Evolutionary conservation across 495 filamentous ascomycete genomes (phyloP), one percentile per base, ranked within the genome.

Genomic region (Annulohypoxylon moriforme): DNA sequence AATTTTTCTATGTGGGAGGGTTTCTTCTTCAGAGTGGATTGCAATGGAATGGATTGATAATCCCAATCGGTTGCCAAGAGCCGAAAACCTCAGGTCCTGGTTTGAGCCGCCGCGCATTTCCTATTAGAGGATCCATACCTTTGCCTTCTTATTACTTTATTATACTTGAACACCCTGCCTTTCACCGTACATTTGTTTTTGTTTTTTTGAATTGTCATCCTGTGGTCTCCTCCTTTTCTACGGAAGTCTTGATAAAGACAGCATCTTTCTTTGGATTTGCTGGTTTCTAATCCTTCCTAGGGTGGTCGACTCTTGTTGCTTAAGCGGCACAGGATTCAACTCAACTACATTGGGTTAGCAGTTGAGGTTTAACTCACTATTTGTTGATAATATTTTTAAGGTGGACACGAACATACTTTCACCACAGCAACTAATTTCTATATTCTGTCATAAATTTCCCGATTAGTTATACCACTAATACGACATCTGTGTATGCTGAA

Each of bases 21-120:
- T 47, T 14, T 25, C 9, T 31, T 29, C 36, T 53, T 57, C 52
- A 22, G 2, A 16, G 18, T 42, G 50, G 36, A n/a, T n/a, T 52
- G 44, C n/a, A 27, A 50, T 46, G 38, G 29, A 44, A 20, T 46
- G 9, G 50, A 33, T n/a, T 63, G 67, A 63, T 69, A 69, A 69
- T 63, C 67, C 50, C 25, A 6, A 4, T 13, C 4, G 24, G n/a
- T 22, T 57, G 49, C 56, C 58, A 68, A 53, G 44, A 44, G 2
- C 53, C 29, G 2, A 42, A 18, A 59, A 0, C 0, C 24, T 59
- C 40, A 27, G 31, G 40, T 50, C 31, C 13, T 24, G 33, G 31
- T 36, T 34, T 56, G n/a, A 57, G 50, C 50, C 50, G 50, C 25
- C 13, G 50, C 29, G 50, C 50, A 55, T 11, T 55, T 55, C 50